Evolutionary conservation across 441 rosid species (phyloP).

Genomic region (Syzygium malaccense): DNA sequence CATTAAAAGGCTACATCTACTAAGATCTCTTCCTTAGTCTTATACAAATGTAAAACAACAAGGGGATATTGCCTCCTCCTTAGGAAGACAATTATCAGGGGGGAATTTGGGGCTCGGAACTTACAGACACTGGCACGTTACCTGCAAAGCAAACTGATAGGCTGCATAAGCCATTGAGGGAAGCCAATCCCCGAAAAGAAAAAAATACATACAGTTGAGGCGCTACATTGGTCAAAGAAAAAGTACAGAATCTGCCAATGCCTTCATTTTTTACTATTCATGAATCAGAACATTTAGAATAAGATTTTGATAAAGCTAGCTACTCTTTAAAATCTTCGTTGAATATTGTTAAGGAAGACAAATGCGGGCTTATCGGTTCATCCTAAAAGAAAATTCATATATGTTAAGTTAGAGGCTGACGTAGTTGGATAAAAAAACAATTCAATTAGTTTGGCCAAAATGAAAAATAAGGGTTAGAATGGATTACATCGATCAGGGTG

Average conservation of each 20-base stretch:
- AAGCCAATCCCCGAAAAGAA: neutral
- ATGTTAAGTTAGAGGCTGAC: neutral
- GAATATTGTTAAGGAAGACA: neutral
- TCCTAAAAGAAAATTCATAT: neutral
- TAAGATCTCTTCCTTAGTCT: no score
- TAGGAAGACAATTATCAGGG: no score
- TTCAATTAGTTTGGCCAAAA: neutral
- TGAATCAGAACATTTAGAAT: neutral
- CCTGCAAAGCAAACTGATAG: no score
- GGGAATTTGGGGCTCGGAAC: no score
- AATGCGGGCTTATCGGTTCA: neutral
- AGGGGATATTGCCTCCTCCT: no score
- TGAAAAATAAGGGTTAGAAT: neutral
- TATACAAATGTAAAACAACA: no score
- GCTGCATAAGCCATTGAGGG: fast-evolving
- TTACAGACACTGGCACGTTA: fast-evolving
- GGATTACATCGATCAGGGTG: neutral
- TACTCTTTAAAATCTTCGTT: neutral
- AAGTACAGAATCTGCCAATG: neutral
- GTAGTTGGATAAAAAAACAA: neutral
- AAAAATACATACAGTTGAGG: neutral
- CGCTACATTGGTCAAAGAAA: neutral
- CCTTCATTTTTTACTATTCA: neutral
- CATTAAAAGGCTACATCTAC: no score
- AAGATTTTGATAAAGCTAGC: neutral